Evolutionary conservation across 306 rosid species (phyloP).

Genomic region (Oxytropis ochrocephala): DNA sequence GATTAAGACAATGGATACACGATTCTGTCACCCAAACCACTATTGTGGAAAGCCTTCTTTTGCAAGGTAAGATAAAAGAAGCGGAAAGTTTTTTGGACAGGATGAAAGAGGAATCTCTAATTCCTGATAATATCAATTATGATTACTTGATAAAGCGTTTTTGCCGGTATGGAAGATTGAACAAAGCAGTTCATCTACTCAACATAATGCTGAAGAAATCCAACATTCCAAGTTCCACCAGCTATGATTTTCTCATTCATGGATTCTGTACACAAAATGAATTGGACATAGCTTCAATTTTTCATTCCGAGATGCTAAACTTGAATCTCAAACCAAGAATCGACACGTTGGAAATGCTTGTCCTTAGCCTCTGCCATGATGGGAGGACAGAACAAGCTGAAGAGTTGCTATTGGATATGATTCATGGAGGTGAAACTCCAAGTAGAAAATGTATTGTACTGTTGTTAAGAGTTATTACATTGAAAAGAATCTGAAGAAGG

Average conservation of each 20-base stretch:
- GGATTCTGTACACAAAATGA: constrained; percentile 45
- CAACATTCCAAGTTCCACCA: constrained; percentile 45
- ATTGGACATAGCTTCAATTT: constrained; percentile 51
- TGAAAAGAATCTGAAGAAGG: constrained; percentile 57
- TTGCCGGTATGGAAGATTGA: constrained; percentile 50
- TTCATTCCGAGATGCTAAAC: constrained; percentile 61
- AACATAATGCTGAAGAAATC: constrained; percentile 68
- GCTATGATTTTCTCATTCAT: constrained; percentile 60
- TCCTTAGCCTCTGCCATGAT: constrained; percentile 42
- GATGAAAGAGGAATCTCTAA: constrained; percentile 51
- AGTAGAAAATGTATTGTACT: constrained; percentile 50
- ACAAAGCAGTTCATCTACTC: constrained; percentile 58
- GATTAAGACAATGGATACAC: constrained; percentile 59
- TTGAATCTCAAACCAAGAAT: constrained; percentile 53
- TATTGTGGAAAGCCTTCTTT: constrained; percentile 53
- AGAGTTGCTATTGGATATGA: constrained; percentile 42
- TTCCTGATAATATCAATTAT: constrained; percentile 58
- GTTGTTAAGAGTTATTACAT: constrained; percentile 46
- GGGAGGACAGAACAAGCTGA: constrained; percentile 70
- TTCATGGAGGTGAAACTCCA: constrained; percentile 50
- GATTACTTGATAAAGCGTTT: constrained; percentile 57
- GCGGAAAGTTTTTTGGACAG: constrained; percentile 62
- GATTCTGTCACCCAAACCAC: constrained; percentile 56
- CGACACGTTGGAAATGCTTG: constrained; percentile 41
- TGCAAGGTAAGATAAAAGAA: constrained; percentile 50